A percentile compares a stretch with the other conserved stretches of the same genome.
Conservation (phyloP, 305 asterid genomes). For the Solanum chacoense region DNA sequence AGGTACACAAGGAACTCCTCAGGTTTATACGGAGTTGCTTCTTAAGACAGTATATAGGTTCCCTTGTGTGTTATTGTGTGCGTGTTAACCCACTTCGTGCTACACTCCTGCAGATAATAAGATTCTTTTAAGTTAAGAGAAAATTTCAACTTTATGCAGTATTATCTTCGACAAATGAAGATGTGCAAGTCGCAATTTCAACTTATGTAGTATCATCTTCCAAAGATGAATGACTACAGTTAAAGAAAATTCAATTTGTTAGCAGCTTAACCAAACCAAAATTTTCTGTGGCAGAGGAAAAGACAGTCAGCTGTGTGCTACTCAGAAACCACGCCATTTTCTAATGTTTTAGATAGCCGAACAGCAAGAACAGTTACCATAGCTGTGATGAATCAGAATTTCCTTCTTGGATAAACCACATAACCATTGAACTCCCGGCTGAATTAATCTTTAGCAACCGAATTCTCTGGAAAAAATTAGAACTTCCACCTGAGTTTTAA, state of each 20-base stretch:
- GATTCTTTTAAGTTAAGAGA: not conserved
- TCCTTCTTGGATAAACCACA: not conserved
- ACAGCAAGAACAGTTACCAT: not conserved
- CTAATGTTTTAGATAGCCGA: not conserved
- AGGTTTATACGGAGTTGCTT: not conserved
- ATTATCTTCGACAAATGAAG: not conserved
- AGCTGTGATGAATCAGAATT: not conserved
- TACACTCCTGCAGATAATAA: constrained; percentile 5
- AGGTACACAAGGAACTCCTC: not conserved
- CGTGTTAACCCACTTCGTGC: constrained; percentile 7
- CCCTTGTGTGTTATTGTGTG: not conserved
- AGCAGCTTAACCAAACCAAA: not conserved
- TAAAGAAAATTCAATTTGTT: not conserved
- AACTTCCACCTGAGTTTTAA: not conserved
- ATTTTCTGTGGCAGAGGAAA: not conserved
- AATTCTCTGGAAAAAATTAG: not conserved
- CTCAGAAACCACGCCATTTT: not conserved
- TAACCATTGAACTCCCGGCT: not conserved
- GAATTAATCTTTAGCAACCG: not conserved
- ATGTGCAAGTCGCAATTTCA: not conserved
- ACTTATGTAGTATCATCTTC: not conserved
- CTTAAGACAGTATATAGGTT: not conserved
- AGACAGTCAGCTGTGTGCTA: not conserved
- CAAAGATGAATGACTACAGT: not conserved
- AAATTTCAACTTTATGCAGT: not conserved